Evolutionary conservation across 441 rosid species (phyloP).

Genomic region (Manihot esculenta): DNA sequence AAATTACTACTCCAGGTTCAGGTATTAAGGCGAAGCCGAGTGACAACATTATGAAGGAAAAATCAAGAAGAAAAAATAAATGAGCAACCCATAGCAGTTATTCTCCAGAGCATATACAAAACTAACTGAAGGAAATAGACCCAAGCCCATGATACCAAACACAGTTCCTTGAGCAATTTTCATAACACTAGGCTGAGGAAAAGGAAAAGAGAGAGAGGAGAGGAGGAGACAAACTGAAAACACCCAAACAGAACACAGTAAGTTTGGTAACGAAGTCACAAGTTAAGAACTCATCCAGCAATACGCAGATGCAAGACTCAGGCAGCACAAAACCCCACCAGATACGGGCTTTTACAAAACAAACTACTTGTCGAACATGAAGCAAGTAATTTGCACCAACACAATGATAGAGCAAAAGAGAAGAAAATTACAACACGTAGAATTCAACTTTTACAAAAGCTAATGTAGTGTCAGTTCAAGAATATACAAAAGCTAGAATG

Average conservation of each 20-base stretch:
- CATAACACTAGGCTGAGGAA: not conserved
- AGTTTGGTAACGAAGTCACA: not conserved
- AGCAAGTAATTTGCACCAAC: conserved; percentile 1
- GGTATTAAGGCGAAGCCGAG: not conserved
- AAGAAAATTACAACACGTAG: conserved; percentile 2
- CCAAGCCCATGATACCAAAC: not conserved
- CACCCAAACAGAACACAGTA: too few species aligned
- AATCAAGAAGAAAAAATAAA: not conserved
- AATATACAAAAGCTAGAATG: not conserved
- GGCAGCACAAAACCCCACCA: not conserved
- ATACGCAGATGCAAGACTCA: conserved; percentile 22
- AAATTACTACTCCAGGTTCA: conserved; percentile 8
- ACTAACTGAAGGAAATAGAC: not conserved
- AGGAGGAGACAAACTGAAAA: not conserved
- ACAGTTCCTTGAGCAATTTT: not conserved
- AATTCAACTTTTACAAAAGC: conserved; percentile 8
- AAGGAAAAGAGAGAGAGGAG: not conserved
- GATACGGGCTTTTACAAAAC: not conserved
- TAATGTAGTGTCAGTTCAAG: not conserved
- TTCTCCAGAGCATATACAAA: conserved; percentile 4
- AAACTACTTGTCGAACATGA: not conserved
- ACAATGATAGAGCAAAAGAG: conserved; percentile 6
- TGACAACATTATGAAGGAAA: not conserved
- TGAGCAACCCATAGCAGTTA: not conserved
- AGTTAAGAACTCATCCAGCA: conserved; percentile 10